A percentile compares a stretch with the other conserved stretches of the same genome.
phyloP scores from a whole-genome alignment of 1,284 basidiomycete genomes.

The Volvariella surrecta region DNA sequence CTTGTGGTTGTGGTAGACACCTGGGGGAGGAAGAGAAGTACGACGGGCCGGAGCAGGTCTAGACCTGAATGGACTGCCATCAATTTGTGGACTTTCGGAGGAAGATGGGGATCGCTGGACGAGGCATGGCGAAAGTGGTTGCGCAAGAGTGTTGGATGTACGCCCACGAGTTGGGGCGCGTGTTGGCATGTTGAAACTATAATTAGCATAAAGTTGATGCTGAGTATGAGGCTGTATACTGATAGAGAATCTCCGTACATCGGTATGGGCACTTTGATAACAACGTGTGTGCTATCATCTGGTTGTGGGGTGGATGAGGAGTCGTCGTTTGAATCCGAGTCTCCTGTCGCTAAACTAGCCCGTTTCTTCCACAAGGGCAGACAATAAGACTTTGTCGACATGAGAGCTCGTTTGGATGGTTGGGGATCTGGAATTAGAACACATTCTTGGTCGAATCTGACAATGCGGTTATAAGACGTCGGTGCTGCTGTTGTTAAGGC shows the following conservation, averaged over 20 bases:
- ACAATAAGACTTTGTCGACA: constrained; percentile 51
- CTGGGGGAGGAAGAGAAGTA: constrained; percentile 2
- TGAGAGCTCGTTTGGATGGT: constrained; percentile 30
- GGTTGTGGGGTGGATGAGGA: constrained; percentile 13
- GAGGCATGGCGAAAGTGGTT: constrained; percentile 34
- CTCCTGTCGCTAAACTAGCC: constrained; percentile 17
- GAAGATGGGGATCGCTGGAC: constrained; percentile 28
- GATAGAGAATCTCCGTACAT: constrained; percentile 26
- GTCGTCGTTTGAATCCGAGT: constrained; percentile 16
- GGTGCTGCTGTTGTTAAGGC: constrained; percentile 9
- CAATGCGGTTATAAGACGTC: constrained; percentile 23
- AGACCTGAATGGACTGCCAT: not conserved
- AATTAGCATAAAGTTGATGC: constrained; percentile 6
- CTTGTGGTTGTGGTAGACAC: constrained; percentile 7
- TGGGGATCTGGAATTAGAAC: constrained; percentile 52
- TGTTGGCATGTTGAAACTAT: constrained; percentile 28
- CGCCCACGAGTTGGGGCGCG: constrained; percentile 25
- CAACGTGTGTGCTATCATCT: constrained; percentile 34
- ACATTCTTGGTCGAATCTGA: constrained; percentile 60
- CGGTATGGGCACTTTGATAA: constrained; percentile 52
- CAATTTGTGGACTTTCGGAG: constrained; percentile 3
- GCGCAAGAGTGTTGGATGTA: constrained; percentile 20
- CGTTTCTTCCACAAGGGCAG: constrained; percentile 52
- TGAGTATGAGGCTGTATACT: too few relatives aligned
- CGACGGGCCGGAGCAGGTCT: constrained; percentile 1